Percentiles rank a stretch among this genome's conserved stretches.
Evolutionary conservation across 495 filamentous ascomycete species (phyloP).

Genomic region (Penicillium paxilli): DNA sequence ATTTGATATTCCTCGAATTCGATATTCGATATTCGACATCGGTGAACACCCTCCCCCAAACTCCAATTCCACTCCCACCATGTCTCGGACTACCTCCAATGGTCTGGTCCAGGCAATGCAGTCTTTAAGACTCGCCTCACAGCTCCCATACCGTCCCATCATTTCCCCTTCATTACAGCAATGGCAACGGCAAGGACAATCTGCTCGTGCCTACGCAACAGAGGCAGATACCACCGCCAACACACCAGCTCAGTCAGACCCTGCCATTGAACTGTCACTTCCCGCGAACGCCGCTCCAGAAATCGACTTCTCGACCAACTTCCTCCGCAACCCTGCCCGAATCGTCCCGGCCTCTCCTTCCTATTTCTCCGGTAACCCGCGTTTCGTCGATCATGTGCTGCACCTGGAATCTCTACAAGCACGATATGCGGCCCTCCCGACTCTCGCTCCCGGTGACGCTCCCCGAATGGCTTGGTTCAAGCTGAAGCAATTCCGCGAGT

Average conservation of each 20-base stretch:
- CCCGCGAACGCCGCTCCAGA: conserved; percentile 46
- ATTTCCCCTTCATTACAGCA: conserved; percentile 10
- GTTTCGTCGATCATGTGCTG: conserved; percentile 84
- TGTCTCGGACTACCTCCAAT: conserved; percentile 40
- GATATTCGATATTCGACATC: too few relatives aligned
- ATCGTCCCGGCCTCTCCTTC: conserved; percentile 82
- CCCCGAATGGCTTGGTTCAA: conserved; percentile 85
- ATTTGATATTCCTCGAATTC: too few relatives aligned
- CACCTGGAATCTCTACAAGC: conserved; percentile 66
- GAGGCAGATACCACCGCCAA: conserved; percentile 4
- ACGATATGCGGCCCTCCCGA: conserved; percentile 71
- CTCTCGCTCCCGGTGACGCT: conserved; percentile 58
- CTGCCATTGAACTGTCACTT: not conserved
- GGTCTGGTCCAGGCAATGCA: conserved; percentile 42
- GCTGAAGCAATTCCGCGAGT: conserved; percentile 69
- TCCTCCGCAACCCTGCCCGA: conserved; percentile 52
- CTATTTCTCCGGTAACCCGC: conserved; percentile 86
- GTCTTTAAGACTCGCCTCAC: conserved; percentile 28
- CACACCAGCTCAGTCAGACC: conserved; percentile 1
- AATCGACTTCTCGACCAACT: conserved; percentile 38
- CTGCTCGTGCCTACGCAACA: conserved; percentile 32
- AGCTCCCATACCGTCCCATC: conserved; percentile 12
- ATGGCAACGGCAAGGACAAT: too few relatives aligned
- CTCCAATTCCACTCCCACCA: conserved; percentile 9
- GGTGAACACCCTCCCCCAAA: not conserved